phyloP scores from a whole-genome alignment of 73 alveolate species.

The Tetrahymena thermophila region DNA sequence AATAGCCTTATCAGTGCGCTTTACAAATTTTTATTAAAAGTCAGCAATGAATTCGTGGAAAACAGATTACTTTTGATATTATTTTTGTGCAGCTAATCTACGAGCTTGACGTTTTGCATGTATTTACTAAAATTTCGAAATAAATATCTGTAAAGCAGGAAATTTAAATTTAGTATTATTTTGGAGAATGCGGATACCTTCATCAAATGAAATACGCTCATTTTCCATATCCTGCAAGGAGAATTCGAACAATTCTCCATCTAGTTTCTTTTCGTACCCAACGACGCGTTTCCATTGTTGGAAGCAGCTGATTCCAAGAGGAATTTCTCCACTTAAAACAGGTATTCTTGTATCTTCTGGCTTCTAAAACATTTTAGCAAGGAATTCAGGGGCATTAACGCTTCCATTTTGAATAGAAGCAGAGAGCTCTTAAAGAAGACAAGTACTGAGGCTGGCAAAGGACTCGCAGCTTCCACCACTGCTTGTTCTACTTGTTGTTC shows the following conservation, averaged over 20 bases:
- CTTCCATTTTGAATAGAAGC: background rate
- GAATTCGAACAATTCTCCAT: background rate
- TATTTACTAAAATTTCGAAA: background rate
- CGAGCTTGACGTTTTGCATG: slow-evolving; percentile 1
- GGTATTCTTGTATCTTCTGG: background rate
- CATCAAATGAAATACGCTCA: background rate
- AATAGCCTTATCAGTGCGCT: background rate
- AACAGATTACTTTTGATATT: background rate
- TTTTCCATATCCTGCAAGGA: background rate
- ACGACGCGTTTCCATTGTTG: background rate
- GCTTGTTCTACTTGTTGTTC: background rate
- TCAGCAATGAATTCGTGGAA: background rate
- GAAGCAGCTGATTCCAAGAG: background rate
- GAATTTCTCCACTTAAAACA: background rate
- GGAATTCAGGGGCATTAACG: background rate
- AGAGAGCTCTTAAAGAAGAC: background rate
- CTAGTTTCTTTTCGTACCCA: background rate
- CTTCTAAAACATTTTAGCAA: background rate
- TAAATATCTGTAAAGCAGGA: background rate
- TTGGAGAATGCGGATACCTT: background rate
- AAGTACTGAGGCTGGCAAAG: background rate
- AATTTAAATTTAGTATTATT: background rate
- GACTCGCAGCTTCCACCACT: background rate
- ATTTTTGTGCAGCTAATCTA: background rate
- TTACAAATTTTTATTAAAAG: background rate